Base-by-base conservation (phyloP, 331 rosid species). In the Pyracantha coccinea region DNA sequence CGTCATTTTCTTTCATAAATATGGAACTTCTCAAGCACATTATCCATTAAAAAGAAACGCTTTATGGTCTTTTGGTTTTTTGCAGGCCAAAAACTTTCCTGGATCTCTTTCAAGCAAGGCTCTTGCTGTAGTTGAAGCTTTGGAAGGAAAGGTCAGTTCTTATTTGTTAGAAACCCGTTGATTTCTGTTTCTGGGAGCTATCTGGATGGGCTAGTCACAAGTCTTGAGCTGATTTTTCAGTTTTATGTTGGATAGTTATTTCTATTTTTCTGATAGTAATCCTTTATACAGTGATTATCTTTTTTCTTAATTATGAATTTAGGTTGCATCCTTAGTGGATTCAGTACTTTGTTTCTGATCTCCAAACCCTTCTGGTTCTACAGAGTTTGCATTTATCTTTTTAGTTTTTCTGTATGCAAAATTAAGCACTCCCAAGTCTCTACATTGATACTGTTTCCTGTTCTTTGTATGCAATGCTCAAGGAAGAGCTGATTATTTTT, bases 61-160 rank as follows among this genome's bases (percentile, higher is more conserved):
- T 69, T 41, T 74, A 57, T 73, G 57, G 60, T 65, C 68, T 64
- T 72, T 74, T 76, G 52, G 54, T 50, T 74, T 71, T 50, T 81
- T 83, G 81, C 82, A 94, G 99, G 89, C 89, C 2, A 88, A 88
- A 83, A 85, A 85, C 82, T 89, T 94, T 68, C 95, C 89, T 7
- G 90, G 93, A 83, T 80, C 86, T 77, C 89, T 94, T 72, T 84
- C 89, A 27, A 87, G 67, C n/a, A 89, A 82, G 82, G 96, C 97
- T 72, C 86, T 92, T 69, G 78, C 84, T 4, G 90, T 81, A 31
- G 88, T 85, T 78, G 99, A 94, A 76, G 95, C 97, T 66, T 87
- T 94, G 83, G 99, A 92, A 84, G 99, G 99, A 82, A 94, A 92
- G 99, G 99, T 94, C 58, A 29, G 89, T 75, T 75, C 57, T 79